Evolutionary conservation across 1,284 basidiomycete species (phyloP), one percentile per base, ranked within the genome.

Genomic region (Gymnopus androsaceus): DNA sequence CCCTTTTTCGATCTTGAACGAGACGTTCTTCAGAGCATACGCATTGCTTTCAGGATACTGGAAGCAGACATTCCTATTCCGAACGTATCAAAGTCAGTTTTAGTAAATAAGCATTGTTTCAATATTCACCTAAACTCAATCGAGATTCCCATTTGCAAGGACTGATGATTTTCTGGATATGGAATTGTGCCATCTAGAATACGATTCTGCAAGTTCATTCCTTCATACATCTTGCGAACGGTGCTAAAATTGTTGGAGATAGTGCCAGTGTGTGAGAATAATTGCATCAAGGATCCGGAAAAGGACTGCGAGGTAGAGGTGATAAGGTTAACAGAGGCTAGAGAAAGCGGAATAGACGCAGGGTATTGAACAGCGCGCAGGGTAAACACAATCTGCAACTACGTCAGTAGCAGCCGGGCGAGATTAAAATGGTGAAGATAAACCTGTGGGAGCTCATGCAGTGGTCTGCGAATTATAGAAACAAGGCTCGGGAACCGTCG

Each of bases 311-410:
- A 79, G 3, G 86, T 84, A 38, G 82, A 76, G 36, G 83, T 86
- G 37, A 92, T 82, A n/a, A 92, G 75, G 55, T 84, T 81, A 21
- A 91, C 75, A 3, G 89, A 89, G 3, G 87, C 84, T 12, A 92
- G 74, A 1, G 88, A 88, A 28, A 90, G 68, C 0, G 89, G 89
- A 60, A 91, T 88, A 9, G 85, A 81, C 2, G 80, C 69, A 2
- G 88, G 88, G 58, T 86, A 79, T 67, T 87, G 83, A 8, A 87
- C 80, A 4, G 88, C 87, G 51, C 88, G 83, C 4, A 91, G 72
- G 6, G 85, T 82, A 66, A 90, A 91, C 3, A 86, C 79, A 47
- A 90, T 81, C 87, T 90, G 50, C 30, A 57, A 46, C 60, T 46
- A 23, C 23, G n/a, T 11, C 5, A 46, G 25, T 15, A 41, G 19